These are phyloP conservation scores for Catharanthus roseus DNA, from an alignment of 257 asterid species.

Conservation along the genomic window DNA sequence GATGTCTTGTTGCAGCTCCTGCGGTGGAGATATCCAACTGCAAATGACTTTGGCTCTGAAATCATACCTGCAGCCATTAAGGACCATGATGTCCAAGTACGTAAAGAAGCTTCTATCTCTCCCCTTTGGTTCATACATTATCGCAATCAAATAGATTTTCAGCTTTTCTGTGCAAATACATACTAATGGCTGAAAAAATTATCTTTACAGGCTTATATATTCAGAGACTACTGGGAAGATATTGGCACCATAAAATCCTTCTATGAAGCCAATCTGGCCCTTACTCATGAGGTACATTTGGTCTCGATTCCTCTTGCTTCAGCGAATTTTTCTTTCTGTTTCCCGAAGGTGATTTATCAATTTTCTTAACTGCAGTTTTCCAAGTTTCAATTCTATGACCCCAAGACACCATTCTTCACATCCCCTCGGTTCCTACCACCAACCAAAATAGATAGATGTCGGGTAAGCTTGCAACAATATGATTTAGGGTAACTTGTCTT, in stretches of 20 bases:
- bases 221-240: conserved; percentile 98
- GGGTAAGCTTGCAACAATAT: conserved; percentile 31
- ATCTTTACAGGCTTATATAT: conserved; percentile 63
- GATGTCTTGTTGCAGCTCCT: conserved; percentile 70
- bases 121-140: neutral
- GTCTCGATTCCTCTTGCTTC: neutral
- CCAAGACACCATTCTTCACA: conserved; percentile 89
- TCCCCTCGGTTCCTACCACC: conserved; percentile 97
- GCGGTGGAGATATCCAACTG: conserved; percentile 58
- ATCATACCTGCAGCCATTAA: conserved; percentile 76
- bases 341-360: conserved; percentile 4
- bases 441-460: conserved; percentile 77
- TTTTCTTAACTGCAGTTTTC: conserved; percentile 48
- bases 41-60: conserved; percentile 95
- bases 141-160: neutral
- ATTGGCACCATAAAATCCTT: conserved; percentile 83
- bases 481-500: neutral
- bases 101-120: neutral
- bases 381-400: conserved; percentile 78
- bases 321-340: neutral
- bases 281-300: conserved; percentile 59
- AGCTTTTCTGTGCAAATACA: neutral
- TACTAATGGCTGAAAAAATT: neutral
- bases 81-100: conserved; percentile 72
- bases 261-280: conserved; percentile 86